Base-by-base conservation (phyloP, 441 rosid genomes). In the Geranium incanum region DNA sequence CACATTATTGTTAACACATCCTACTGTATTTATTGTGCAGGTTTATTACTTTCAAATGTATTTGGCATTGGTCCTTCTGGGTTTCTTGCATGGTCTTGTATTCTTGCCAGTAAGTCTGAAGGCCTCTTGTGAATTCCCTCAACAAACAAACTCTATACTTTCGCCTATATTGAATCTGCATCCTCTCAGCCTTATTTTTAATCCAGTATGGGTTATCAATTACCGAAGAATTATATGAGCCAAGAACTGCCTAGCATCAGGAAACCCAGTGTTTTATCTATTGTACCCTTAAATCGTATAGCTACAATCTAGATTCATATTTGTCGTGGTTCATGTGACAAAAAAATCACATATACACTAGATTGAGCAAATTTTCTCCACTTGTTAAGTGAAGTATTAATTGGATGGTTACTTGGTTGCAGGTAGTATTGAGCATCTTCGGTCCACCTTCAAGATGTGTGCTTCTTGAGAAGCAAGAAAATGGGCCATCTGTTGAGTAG, bases 31-130 rank as follows among this genome's bases (percentile, higher is more conserved):
- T 15, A n/a, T 41, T 72, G 16, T 12, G 66, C 83, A 95, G 99
- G 94, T 95, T 50, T 95, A 95, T 80, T 95, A 93, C 84, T 95
- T 95, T 84, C 89, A 89, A 81, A 93, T 95, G 99, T 95, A 95
- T 78, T 83, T 95, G 3, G 95, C 99, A 21, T 76, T 95, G 71
- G 99, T 95, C 71, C 92, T 92, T 21, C 94, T 95, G 9, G 99
- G 99, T 80, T 95, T 91, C 86, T 74, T 95, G 71, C 99, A 95
- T 8, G 98, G 99, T 15, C 90, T 95, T 64, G 86, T 95, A 19
- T 93, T 95, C 81, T 80, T 95, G 71, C 99, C 99, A 0, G 99
- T 95, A 84, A 84, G 97, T 19, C 3, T 43, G 36, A 13, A 18
- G 5, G 2, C 9, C 16, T 45, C 52, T 66, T 70, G 50, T 6